A percentile compares a stretch with the other conserved stretches of the same genome.
Conservation (phyloP, 495 filamentous ascomycete genomes). For the Xylaria venustula region DNA sequence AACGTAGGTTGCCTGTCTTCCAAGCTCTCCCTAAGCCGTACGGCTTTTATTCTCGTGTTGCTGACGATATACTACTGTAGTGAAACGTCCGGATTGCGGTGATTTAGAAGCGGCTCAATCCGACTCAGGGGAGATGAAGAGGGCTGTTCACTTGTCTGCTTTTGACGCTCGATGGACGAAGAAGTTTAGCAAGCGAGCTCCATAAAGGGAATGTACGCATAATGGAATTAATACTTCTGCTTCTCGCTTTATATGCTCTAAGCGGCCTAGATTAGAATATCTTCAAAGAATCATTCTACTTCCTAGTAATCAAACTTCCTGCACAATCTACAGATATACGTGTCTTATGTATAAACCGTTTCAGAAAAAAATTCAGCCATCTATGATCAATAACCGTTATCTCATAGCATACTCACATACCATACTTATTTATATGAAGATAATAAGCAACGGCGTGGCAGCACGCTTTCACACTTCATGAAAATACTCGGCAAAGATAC, state of each 20-base stretch:
- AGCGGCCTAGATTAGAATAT: neutral
- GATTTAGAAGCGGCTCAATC: conserved; percentile 38
- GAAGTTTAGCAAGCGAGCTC: conserved; percentile 28
- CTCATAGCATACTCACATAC: neutral
- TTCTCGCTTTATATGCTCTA: neutral
- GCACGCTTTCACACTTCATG: no score
- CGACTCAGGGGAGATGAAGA: conserved; percentile 18
- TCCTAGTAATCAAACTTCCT: neutral
- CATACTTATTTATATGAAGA: no score
- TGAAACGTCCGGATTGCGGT: conserved; percentile 44
- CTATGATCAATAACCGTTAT: neutral
- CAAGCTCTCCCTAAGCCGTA: neutral
- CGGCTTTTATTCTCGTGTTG: neutral
- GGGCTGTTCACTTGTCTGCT: conserved; percentile 41
- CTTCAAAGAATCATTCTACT: neutral
- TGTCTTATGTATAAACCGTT: neutral
- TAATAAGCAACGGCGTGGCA: no score
- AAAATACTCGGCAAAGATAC: no score
- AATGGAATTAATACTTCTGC: neutral
- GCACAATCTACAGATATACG: neutral
- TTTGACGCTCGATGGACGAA: conserved; percentile 41
- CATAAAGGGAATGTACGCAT: neutral
- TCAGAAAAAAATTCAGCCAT: neutral
- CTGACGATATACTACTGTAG: conserved; percentile 1
- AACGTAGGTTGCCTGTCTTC: conserved; percentile 12